These are phyloP conservation scores for Psilocybe azurescens DNA, from an alignment of 768 basidiomycete genomes.

Conservation along the genomic window DNA sequence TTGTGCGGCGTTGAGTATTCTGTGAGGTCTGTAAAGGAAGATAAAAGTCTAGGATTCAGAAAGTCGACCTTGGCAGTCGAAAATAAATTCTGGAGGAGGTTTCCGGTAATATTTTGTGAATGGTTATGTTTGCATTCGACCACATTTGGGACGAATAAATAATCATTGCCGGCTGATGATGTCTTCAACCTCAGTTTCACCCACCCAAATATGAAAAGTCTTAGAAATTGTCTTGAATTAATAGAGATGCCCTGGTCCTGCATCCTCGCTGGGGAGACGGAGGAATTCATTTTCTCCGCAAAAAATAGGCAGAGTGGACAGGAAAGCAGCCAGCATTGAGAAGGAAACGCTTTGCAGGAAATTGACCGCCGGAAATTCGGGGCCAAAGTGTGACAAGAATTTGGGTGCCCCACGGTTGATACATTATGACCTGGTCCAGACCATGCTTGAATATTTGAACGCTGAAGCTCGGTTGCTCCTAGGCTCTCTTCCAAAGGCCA, in stretches of 20 bases:
- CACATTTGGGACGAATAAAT: background rate
- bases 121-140: background rate
- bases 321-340: background rate
- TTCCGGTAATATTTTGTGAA: background rate
- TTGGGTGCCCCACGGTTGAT: background rate
- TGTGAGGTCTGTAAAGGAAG: too few relatives aligned
- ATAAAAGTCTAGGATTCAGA: background rate
- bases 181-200: background rate
- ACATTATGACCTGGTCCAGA: background rate
- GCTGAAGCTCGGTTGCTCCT: too few relatives aligned
- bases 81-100: background rate
- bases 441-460: background rate
- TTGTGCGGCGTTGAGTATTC: too few relatives aligned
- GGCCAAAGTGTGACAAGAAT: background rate
- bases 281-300: background rate
- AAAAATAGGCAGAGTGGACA: background rate
- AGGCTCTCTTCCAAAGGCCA: too few relatives aligned
- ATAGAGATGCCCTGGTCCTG: background rate
- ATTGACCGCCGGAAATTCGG: conserved; percentile 9
- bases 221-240: background rate
- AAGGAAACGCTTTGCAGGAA: background rate
- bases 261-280: background rate
- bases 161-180: background rate
- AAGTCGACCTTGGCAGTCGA: background rate
- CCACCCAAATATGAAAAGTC: background rate